phyloP scores from a whole-genome alignment of 768 basidiomycete species.

The Lactarius akahatsu region DNA sequence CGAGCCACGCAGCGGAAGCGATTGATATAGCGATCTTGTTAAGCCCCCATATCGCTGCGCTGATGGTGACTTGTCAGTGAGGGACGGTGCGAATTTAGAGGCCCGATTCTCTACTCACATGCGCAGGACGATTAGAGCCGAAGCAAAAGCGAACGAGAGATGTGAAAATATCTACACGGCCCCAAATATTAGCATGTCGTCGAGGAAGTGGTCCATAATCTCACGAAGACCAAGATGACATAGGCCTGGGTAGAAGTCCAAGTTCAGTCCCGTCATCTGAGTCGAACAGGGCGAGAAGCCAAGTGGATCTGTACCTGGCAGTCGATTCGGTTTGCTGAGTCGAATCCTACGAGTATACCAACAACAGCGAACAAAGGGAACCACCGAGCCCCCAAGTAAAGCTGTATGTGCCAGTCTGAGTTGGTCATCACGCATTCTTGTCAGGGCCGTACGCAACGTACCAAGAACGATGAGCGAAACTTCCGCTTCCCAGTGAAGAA shows the following conservation, averaged over 20 bases:
- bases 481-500: background rate
- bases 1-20: background rate
- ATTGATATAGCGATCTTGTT: slow-evolving; percentile 6
- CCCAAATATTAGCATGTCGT: background rate
- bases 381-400: background rate
- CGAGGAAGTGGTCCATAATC: background rate
- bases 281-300: background rate
- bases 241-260: background rate
- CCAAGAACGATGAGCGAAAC: background rate
- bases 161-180: slow-evolving; percentile 5
- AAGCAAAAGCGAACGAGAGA: slow-evolving; percentile 11
- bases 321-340: background rate
- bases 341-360: background rate
- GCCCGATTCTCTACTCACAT: slow-evolving; percentile 11
- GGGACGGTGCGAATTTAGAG: too few relatives aligned
- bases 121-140: slow-evolving; percentile 21
- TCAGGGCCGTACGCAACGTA: background rate
- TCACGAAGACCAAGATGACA: background rate
- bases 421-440: background rate
- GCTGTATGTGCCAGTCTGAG: background rate
- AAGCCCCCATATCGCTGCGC: slow-evolving; percentile 8
- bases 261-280: background rate
- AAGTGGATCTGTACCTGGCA: background rate
- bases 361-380: background rate
- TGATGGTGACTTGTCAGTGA: background rate